phyloP scores from a whole-genome alignment of 371 early-diverging fungal species.

The Rhizopus sp. region DNA sequence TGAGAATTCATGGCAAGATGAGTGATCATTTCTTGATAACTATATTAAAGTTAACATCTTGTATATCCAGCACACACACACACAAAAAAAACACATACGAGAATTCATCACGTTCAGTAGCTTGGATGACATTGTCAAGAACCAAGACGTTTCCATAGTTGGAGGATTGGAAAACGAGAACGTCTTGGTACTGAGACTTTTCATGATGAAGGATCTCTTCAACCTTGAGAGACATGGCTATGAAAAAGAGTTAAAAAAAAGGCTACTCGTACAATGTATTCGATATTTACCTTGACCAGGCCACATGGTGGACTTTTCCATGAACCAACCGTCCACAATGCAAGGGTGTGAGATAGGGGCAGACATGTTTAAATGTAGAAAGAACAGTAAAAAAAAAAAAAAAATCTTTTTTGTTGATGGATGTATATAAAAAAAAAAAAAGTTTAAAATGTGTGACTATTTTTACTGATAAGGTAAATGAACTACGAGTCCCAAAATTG shows the following conservation, averaged over 20 bases:
- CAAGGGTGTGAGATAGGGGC: conserved; percentile 79
- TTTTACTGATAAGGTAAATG: too few relatives aligned
- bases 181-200: conserved; percentile 93
- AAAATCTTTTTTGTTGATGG: background rate
- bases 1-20: conserved; percentile 94
- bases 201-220: conserved; percentile 92
- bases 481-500: too few relatives aligned
- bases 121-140: conserved; percentile 96
- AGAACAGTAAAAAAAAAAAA: conserved; percentile 16
- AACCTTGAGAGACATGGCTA: conserved; percentile 93
- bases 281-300: conserved; percentile 86
- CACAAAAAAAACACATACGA: conserved; percentile 69
- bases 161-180: conserved; percentile 92
- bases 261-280: background rate
- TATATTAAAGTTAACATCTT: conserved; percentile 21
- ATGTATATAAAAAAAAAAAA: conserved; percentile 4
- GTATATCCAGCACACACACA: background rate
- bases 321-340: conserved; percentile 95
- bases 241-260: background rate
- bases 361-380: conserved; percentile 34
- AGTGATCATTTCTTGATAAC: conserved; percentile 98
- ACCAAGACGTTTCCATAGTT: conserved; percentile 96
- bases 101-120: conserved; percentile 97
- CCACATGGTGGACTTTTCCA: conserved; percentile 92
- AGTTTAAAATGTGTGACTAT: background rate